Conservation (phyloP, 163 green algal genomes). For the Prototheca wickerhamii region DNA sequence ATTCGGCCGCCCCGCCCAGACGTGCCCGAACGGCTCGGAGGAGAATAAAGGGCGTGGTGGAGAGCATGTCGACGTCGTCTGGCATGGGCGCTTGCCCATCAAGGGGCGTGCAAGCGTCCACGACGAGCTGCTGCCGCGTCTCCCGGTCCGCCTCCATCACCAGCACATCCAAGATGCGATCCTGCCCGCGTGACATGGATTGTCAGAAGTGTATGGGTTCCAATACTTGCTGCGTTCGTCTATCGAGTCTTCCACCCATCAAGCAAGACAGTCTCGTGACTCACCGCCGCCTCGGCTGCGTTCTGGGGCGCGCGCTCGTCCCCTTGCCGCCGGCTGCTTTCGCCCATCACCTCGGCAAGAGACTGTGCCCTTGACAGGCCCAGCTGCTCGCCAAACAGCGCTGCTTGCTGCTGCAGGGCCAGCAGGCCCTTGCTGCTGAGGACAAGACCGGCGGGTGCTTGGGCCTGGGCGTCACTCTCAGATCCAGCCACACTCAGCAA, state of each 20-base stretch:
- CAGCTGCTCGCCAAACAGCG: conserved; percentile 16
- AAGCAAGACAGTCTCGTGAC: too few species aligned
- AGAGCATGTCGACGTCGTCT: conserved; percentile 17
- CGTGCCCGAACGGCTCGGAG: conserved; percentile 1
- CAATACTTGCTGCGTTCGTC: background rate
- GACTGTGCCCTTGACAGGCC: conserved; percentile 8
- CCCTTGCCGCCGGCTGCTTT: conserved; percentile 12
- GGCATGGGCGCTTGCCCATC: background rate
- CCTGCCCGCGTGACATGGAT: conserved; percentile 2
- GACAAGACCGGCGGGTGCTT: background rate
- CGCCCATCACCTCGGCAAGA: conserved; percentile 21
- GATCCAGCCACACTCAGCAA: too few species aligned
- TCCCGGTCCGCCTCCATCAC: conserved; percentile 7
- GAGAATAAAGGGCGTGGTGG: conserved; percentile 19
- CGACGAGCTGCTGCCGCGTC: conserved; percentile 12
- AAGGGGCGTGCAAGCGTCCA: conserved; percentile 20
- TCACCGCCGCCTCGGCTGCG: too few species aligned
- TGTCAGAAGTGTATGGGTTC: background rate
- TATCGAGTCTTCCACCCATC: too few species aligned
- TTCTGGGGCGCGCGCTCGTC: too few species aligned
- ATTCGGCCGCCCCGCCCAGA: background rate
- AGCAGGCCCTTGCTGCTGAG: background rate
- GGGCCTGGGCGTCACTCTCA: too few species aligned
- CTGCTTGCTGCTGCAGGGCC: background rate
- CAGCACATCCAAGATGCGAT: conserved; percentile 29